phyloP scores from a whole-genome alignment of 2,329 filamentous ascomycete species.

The Neonectria punicea region DNA sequence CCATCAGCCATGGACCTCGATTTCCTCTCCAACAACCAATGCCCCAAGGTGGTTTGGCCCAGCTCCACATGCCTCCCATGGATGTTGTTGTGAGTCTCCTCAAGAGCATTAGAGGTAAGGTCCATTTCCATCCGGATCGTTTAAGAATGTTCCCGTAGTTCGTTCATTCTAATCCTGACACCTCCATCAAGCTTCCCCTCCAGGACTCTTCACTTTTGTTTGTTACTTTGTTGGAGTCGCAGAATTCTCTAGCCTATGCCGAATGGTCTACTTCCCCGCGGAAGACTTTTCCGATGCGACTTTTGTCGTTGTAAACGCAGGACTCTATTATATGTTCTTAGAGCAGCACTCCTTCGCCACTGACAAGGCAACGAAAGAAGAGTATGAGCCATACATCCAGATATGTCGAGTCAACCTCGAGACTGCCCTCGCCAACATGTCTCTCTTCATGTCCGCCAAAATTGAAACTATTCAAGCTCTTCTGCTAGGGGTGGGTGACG shows the following conservation, averaged over 20 bases:
- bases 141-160: neutral
- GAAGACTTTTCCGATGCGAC: slow-evolving; percentile 61
- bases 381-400: slow-evolving; percentile 52
- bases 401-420: slow-evolving; percentile 61
- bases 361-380: slow-evolving; percentile 46
- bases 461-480: slow-evolving; percentile 67
- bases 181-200: slow-evolving; percentile 52
- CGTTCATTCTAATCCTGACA: neutral
- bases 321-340: slow-evolving; percentile 61
- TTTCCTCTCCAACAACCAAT: slow-evolving; percentile 59
- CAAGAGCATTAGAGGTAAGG: slow-evolving; percentile 58
- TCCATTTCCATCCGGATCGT: neutral
- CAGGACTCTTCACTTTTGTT: slow-evolving; percentile 61
- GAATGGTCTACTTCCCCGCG: slow-evolving; percentile 61
- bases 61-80: slow-evolving; percentile 66
- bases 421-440: slow-evolving; percentile 61
- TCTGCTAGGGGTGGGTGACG: slow-evolving; percentile 62
- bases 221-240: slow-evolving; percentile 61
- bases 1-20: slow-evolving; percentile 54
- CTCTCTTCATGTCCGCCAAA: slow-evolving; percentile 65
- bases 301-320: slow-evolving; percentile 62
- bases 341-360: slow-evolving; percentile 55
- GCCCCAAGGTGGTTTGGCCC: slow-evolving; percentile 58
- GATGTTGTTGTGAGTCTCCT: slow-evolving; percentile 60
- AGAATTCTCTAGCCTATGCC: slow-evolving; percentile 62